Conservation (phyloP, 2,329 filamentous ascomycete species). For the Exophiala calicioides region DNA sequence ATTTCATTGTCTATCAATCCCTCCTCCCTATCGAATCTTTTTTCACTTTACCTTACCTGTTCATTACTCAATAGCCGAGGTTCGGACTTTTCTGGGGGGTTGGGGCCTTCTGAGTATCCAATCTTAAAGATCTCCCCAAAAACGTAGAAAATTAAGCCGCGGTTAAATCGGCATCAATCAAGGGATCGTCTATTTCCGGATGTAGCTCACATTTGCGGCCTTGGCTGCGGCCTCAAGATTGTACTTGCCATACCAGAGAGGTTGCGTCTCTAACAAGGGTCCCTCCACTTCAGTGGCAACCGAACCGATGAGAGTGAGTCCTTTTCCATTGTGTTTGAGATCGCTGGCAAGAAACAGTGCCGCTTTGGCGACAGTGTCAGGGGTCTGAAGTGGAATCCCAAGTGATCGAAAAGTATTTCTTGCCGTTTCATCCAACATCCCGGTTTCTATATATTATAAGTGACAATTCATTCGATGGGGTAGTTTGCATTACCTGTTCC, state of each 20-base stretch:
- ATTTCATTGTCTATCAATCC: too few relatives aligned
- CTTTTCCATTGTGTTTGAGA: slow-evolving; percentile 24
- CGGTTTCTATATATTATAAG: too few relatives aligned
- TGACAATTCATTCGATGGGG: too few relatives aligned
- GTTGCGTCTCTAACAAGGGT: slow-evolving; percentile 2
- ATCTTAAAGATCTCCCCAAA: too few relatives aligned
- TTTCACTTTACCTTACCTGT: too few relatives aligned
- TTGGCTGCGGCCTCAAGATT: slow-evolving; percentile 5
- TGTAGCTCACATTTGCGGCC: neutral
- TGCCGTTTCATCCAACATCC: neutral
- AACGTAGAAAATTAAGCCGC: too few relatives aligned
- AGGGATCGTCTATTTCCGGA: neutral
- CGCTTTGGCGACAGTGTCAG: neutral
- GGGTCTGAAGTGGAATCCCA: neutral
- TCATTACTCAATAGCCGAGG: too few relatives aligned
- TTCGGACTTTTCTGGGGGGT: too few relatives aligned
- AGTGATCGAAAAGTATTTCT: neutral
- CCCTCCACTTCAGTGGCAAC: slow-evolving; percentile 3
- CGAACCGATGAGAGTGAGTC: slow-evolving; percentile 34
- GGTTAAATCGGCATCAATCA: neutral
- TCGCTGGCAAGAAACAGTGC: neutral
- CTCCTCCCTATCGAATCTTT: neutral
- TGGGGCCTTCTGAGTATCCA: too few relatives aligned
- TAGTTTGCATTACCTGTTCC: neutral
- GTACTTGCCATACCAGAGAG: slow-evolving; percentile 7